These are phyloP conservation scores for Tarenaya hassleriana DNA, from an alignment of 345 rosid species.

Conservation along the genomic window DNA sequence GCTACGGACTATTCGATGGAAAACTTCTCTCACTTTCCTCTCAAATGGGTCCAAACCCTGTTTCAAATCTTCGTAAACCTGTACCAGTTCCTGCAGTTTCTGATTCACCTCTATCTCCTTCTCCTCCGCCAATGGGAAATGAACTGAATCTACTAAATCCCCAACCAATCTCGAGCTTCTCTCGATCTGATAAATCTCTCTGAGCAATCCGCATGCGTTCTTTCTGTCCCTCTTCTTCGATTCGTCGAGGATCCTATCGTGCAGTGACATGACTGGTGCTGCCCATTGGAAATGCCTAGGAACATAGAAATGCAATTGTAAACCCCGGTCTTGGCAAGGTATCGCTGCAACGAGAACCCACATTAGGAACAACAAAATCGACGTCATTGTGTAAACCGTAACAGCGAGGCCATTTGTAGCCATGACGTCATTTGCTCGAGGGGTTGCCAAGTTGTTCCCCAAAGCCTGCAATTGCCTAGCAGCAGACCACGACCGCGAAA, in stretches of 20 bases:
- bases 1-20: slow-evolving; percentile 69
- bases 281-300: slow-evolving; percentile 75
- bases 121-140: slow-evolving; percentile 56
- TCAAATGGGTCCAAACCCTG: slow-evolving; percentile 78
- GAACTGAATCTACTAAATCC: slow-evolving; percentile 61
- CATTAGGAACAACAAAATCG: slow-evolving; percentile 67
- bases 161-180: slow-evolving; percentile 47
- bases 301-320: slow-evolving; percentile 65
- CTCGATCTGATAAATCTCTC: slow-evolving; percentile 78
- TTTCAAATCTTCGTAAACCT: slow-evolving; percentile 45
- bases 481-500: slow-evolving; percentile 96
- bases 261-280: slow-evolving; percentile 49
- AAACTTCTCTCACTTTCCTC: slow-evolving; percentile 73
- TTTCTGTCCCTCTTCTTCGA: slow-evolving; percentile 70
- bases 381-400: slow-evolving; percentile 63
- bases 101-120: slow-evolving; percentile 54
- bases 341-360: slow-evolving; percentile 96
- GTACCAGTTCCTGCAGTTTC: slow-evolving; percentile 52
- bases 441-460: slow-evolving; percentile 53
- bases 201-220: slow-evolving; percentile 70
- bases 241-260: slow-evolving; percentile 72
- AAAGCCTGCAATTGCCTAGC: slow-evolving; percentile 81
- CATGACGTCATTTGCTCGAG: slow-evolving; percentile 46
- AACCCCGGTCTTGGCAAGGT: slow-evolving; percentile 92
- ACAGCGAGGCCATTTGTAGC: slow-evolving; percentile 57